Base-by-base conservation (phyloP, 78 protist genomes). In the Dictyostelium firmibasis region DNA sequence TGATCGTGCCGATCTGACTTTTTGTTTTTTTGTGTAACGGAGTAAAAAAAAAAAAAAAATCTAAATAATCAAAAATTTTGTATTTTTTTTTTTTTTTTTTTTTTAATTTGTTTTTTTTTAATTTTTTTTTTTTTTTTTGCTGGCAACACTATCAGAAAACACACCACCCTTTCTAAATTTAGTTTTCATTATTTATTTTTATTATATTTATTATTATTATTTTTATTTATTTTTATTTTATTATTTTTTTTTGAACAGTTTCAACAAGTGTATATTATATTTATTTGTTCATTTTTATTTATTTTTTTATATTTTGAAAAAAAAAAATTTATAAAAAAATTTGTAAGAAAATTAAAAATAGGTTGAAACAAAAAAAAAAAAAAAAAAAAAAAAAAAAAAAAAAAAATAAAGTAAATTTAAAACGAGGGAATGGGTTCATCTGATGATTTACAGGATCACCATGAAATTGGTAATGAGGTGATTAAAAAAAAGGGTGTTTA, bases 21-120 rank as follows among this genome's bases (percentile, higher is more conserved):
- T 47, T n/a, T n/a, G n/a, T n/a, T n/a, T n/a, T n/a, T n/a, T 50
- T 50, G 62, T 50, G 62, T 50, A 50, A 50, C 62, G 62, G n/a
- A 50, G 62, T 6, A 50, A 50, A 50, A 50, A 50, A 50, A 50
- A 50, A 50, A 50, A 50, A 50, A 50, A 50, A 50, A 50, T 16
- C 20, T 10, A 50, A 16, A 50, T 62, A 16, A 91, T 95, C 62
- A 81, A 72, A 35, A 95, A 93, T 60, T 35, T 81, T 81, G 79
- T 84, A 27, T 94, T 86, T 86, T 69, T 96, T 20, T 31, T 93
- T 81, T 81, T 85, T 84, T 36, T 94, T 86, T 86, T 69, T 96
- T 20, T 31, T 93, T 16, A 20, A 96, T 38, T 98, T 98, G 57
- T 14, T 96, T 62, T 62, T 62, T 62, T 62, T 38, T 38, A 38